Conservation (phyloP, 2,329 filamentous ascomycete species). For the Fusarium mundagurra region DNA sequence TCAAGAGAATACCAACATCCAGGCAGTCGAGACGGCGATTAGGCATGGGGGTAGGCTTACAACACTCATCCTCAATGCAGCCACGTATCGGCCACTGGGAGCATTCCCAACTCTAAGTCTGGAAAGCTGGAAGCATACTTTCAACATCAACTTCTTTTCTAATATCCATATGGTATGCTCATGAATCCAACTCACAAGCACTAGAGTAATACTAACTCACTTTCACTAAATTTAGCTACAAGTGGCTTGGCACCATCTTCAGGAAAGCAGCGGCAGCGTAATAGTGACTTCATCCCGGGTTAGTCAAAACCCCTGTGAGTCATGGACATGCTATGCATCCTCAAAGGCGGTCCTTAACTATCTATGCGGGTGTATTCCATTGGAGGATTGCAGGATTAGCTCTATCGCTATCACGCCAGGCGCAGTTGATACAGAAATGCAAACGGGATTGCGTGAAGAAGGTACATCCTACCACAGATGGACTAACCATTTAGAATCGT, state of each 20-base stretch:
- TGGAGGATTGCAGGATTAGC: background rate
- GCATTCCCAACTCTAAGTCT: background rate
- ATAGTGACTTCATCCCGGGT: background rate
- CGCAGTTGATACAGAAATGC: background rate
- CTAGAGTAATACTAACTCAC: background rate
- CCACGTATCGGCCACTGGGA: background rate
- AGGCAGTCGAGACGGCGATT: background rate
- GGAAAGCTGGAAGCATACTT: background rate
- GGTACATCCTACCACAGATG: background rate
- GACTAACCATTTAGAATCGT: no score
- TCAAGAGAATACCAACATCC: background rate
- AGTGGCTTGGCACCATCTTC: background rate
- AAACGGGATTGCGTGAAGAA: background rate
- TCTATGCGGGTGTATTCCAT: background rate
- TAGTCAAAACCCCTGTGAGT: background rate
- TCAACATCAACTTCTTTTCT: background rate
- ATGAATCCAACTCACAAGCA: background rate
- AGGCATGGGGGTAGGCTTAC: background rate
- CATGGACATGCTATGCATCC: background rate
- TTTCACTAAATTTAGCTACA: background rate
- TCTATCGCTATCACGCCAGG: background rate
- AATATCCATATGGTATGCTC: background rate
- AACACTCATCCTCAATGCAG: background rate
- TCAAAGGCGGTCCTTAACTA: background rate
- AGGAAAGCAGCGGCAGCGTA: background rate